These are phyloP conservation scores for Furculomyces boomerangus DNA, from an alignment of 371 early-diverging fungal genomes.

Conservation along the genomic window DNA sequence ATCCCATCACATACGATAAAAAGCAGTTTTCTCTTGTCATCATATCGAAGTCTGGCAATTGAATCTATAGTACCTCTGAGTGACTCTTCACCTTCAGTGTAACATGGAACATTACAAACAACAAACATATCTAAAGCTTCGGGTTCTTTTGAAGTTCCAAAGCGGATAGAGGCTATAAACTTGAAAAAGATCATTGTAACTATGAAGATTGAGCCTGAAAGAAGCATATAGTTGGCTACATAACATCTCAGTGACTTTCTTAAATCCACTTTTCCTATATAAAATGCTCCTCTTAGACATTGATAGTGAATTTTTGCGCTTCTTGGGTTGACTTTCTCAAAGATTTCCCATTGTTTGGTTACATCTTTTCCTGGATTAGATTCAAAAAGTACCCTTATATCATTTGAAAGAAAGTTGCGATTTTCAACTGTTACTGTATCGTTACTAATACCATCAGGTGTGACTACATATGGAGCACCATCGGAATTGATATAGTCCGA, in stretches of 20 bases:
- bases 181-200: conserved; percentile 72
- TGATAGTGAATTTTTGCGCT: conserved; percentile 22
- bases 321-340: conserved; percentile 9
- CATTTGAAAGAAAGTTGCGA: conserved; percentile 21
- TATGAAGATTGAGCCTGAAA: conserved; percentile 57
- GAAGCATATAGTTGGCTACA: conserved; percentile 71
- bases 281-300: conserved; percentile 73
- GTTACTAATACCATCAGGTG: conserved; percentile 14
- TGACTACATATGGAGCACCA: conserved; percentile 22
- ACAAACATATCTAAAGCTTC: conserved; percentile 82
- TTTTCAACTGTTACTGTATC: conserved; percentile 14
- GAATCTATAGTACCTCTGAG: conserved; percentile 90
- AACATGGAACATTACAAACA: conserved; percentile 79
- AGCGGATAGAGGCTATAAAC: conserved; percentile 75
- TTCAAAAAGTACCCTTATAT: conserved; percentile 40
- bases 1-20: conserved; percentile 83
- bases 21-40: conserved; percentile 88
- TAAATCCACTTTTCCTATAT: conserved; percentile 72
- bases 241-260: conserved; percentile 62
- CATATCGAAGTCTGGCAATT: conserved; percentile 75
- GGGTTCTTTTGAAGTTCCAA: conserved; percentile 52
- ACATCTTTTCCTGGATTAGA: conserved; percentile 45
- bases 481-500: conserved; percentile 43
- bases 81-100: conserved; percentile 90
- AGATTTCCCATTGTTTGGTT: conserved; percentile 34